phyloP scores from a whole-genome alignment of 306 rosid species.

The Luffa aegyptiaca region DNA sequence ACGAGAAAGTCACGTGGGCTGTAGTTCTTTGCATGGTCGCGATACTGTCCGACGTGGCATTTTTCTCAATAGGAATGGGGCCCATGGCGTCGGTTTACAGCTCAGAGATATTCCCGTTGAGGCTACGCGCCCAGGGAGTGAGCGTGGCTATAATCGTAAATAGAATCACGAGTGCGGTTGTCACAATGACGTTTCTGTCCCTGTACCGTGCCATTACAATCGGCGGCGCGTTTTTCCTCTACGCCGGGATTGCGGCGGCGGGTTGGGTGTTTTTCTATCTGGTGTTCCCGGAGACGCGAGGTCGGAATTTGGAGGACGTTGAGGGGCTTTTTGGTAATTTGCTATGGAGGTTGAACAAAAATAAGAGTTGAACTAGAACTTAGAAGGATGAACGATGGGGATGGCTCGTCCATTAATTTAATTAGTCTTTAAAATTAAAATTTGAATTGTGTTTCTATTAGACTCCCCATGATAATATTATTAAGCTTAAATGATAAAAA shows the following conservation, averaged over 20 bases:
- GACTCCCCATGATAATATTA: not conserved
- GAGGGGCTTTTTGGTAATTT: conserved; percentile 58
- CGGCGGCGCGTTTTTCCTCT: conserved; percentile 75
- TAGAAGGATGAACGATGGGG: not conserved
- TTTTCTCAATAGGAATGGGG: conserved; percentile 73
- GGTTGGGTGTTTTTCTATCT: conserved; percentile 48
- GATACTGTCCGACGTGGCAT: conserved; percentile 34
- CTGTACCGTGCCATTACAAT: conserved; percentile 29
- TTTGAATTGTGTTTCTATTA: not conserved
- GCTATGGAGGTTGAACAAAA: conserved; percentile 14
- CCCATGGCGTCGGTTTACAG: conserved; percentile 65
- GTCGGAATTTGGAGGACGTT: conserved; percentile 68
- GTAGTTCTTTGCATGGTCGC: conserved; percentile 29
- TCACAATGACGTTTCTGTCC: conserved; percentile 68
- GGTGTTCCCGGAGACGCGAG: conserved; percentile 64
- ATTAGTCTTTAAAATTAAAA: not conserved
- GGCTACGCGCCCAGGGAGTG: conserved; percentile 64
- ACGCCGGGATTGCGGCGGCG: conserved; percentile 22
- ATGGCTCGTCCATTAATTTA: not conserved
- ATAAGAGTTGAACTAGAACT: not conserved
- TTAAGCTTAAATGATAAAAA: too few species aligned
- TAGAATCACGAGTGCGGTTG: conserved; percentile 51
- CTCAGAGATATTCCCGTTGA: conserved; percentile 63
- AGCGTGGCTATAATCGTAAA: conserved; percentile 51
- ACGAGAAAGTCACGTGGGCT: conserved; percentile 37